Conservation (phyloP, 352 stramenopile genomes). For the Aphanomyces astaci region DNA sequence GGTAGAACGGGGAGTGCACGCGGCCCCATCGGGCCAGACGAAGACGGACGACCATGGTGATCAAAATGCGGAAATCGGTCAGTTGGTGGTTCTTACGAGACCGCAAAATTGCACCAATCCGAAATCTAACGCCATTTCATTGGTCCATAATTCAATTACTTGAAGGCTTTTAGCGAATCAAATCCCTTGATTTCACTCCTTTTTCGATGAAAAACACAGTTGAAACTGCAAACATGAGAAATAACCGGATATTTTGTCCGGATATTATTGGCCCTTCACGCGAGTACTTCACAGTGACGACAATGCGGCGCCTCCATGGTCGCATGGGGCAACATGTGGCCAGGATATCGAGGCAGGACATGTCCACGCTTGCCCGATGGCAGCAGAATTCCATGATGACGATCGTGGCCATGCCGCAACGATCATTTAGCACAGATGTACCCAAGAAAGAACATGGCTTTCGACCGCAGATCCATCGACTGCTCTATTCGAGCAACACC, state of each 20-base stretch:
- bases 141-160: too few relatives aligned
- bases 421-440: not conserved
- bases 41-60: conserved; percentile 75
- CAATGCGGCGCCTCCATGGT: not conserved
- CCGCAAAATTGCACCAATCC: not conserved
- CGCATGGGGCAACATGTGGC: not conserved
- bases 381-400: not conserved
- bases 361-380: not conserved
- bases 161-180: not conserved
- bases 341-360: not conserved
- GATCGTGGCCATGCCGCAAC: not conserved
- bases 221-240: too few relatives aligned
- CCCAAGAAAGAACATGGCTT: not conserved
- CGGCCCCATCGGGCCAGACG: conserved; percentile 76
- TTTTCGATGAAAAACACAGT: too few relatives aligned
- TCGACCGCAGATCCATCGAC: not conserved
- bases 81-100: not conserved
- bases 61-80: not conserved
- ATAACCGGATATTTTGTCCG: not conserved
- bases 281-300: not conserved
- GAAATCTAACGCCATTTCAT: not conserved
- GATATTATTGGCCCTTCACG: not conserved
- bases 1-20: conserved; percentile 85
- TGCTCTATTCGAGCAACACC: not conserved
- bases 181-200: not conserved